A percentile compares a stretch with the other conserved stretches of the same genome.
These are phyloP conservation scores for Hymenoscyphus fructigenus DNA, from an alignment of 2,329 filamentous ascomycete species.

Conservation along the genomic window DNA sequence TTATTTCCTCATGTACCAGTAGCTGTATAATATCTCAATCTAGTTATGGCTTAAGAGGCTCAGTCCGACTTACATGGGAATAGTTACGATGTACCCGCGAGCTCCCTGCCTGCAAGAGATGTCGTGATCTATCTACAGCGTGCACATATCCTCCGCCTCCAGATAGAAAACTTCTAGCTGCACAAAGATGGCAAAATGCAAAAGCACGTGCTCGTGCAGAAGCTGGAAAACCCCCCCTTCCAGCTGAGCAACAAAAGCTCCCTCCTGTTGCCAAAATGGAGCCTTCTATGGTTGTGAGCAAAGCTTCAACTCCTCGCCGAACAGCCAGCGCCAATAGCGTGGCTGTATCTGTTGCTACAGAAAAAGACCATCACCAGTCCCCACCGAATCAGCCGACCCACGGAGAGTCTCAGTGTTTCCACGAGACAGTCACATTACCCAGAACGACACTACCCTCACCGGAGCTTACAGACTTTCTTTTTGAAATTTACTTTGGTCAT, in stretches of 20 bases:
- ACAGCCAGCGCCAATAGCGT: background rate
- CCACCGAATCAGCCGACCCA: no score
- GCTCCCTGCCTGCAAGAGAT: constrained; percentile 23
- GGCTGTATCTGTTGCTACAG: background rate
- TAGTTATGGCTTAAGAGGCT: background rate
- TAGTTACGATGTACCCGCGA: constrained; percentile 26
- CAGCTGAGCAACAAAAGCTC: background rate
- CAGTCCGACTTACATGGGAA: background rate
- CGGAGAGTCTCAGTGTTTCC: background rate
- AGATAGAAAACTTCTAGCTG: constrained; percentile 24
- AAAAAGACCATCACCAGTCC: background rate
- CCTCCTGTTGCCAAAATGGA: background rate
- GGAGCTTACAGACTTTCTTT: constrained; percentile 19
- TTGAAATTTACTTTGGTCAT: constrained; percentile 24
- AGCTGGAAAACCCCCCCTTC: background rate
- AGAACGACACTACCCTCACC: constrained; percentile 12
- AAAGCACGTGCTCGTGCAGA: constrained; percentile 15
- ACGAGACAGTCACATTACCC: background rate
- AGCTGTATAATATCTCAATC: background rate
- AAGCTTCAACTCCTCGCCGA: background rate
- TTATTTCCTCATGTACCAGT: background rate
- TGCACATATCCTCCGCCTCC: constrained; percentile 26
- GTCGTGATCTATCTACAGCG: constrained; percentile 19
- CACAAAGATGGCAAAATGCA: constrained; percentile 22
- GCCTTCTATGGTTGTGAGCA: background rate